Base-by-base conservation (phyloP, 768 basidiomycete species). In the Russula griseocarnosa region DNA sequence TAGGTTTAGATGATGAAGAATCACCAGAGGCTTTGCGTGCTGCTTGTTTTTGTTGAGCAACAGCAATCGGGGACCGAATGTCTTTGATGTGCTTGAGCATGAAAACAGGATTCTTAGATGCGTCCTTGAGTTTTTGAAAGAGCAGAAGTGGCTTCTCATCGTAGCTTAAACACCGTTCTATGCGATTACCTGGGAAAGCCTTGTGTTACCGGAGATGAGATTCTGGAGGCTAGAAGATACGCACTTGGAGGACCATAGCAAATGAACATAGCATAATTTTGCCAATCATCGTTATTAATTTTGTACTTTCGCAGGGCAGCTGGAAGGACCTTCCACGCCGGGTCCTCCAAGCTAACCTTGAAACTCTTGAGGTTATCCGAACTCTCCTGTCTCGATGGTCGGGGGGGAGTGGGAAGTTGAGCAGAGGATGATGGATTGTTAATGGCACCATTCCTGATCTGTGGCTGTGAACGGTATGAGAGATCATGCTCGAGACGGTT, bases 211-310 rank as follows among this genome's bases (percentile, higher is more conserved):
- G 26, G 51, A 38, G n/a, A n/a, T 10, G 32, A 60, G 26, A 22
- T 14, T 11, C 26, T 28, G 22, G 34, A 14, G 18, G 40, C n/a
- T 44, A 47, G 22, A 64, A 24, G n/a, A 16, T 36, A 60, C 71
- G 69, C 72, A 94, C 95, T 93, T 58, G 94, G 80, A 58, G 88
- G 87, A 13, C 95, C 96, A 74, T 96, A 98, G 70, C 96, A 98
- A 65, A 99, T 98, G 77, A 99, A 99, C 88, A 99, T 91, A 32
- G 97, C 97, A 77, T 98, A 99, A 71, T 94, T 92, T 79, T 94
- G 89, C 97, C 97, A 99, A 74, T 92, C 95, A 67, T 98, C 97
- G 69, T 92, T 92, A 74, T 96, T 94, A 76, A 98, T 98, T 72
- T 92, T 94, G 75, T 99, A 99, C 75, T 98, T 98, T 78, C 98